Evolutionary conservation across 257 asterid genomes (phyloP), one percentile per base, ranked within the genome.

Genomic region (Ajuga chamaepitys): DNA sequence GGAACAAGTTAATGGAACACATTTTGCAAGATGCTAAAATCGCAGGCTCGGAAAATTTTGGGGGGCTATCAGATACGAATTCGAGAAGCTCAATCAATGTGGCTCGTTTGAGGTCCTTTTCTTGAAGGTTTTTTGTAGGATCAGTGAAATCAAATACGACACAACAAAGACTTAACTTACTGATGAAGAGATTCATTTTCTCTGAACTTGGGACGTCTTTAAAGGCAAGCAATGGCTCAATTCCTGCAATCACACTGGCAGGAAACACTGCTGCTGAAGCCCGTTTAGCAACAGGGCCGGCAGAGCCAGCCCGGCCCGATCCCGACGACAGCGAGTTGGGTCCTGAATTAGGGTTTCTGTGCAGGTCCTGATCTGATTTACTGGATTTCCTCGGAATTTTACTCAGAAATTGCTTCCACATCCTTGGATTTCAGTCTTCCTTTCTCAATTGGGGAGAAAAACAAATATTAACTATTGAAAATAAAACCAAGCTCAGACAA

Each of bases 161-260:
- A 67, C 95, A 85, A 60, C 96, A 86, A 44, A 91, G 92, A 62
- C 92, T 85, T 73, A 88, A 78, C 88, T 91, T 91, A 73, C 95
- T 91, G 42, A 91, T 83, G 83, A 86, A 85, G 34, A 91, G 95
- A 71, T 85, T 88, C 95, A 79, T 82, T 60, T 70, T 86, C 50
- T 86, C 90, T 0, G 95, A 82, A 70, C 62, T 75, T 0, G 95
- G 75, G 7, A 88, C 96, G 58, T 91, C 95, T 66, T 80, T 86
- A 59, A 88, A 91, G 18, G 98, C 79, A n/a, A 91, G 73, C 70
- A 88, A 58, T 1, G 98, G 98, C 78, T 91, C 96, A 12, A 91
- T 81, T 16, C 94, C 96, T 0, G 91, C 79, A 62, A 86, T 80
- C 67, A 76, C 77, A 53, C 86, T 83, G 26, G 89, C 80, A 0